Base-by-base conservation (phyloP, 2,329 filamentous ascomycete genomes). In the Ophiostoma sp. region DNA sequence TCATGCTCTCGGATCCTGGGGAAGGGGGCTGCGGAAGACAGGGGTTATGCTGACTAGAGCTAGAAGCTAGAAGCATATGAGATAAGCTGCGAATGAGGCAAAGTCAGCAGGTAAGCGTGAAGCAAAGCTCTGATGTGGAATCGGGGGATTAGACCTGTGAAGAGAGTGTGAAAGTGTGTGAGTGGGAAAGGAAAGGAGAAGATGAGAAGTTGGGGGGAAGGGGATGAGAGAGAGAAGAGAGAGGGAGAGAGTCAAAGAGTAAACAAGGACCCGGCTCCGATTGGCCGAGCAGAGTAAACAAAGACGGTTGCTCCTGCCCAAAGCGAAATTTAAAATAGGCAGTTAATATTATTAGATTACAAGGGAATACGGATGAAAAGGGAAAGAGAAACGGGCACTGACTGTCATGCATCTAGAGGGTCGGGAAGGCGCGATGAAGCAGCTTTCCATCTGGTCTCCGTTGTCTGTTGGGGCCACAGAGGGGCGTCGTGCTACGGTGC, bases 1-100 rank as follows among this genome's bases (percentile, higher is more conserved):
- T 71, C 70, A 69, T 31, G 67, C 67, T 67, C 67, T 67, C 60
- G 23, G 57, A 62, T 27, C 27, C 57, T 57, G 27, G 64, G 11
- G 64, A 65, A 36, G 64, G 31, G 52, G 60, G 7, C 8, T 31
- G 36, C 17, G 57, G 36, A 20, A 41, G 17, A 57, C 62, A 39
- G 62, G 62, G 62, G 62, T 20, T 36, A 31, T 48, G 44, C 23
- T 17, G 27, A n/a, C 31, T 66, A 39, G 31, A 54, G 33, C 57
- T 35, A 62, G 20, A 27, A 31, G 27, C 27, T 31, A 31, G 27
- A 31, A 23, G 41, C 27, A 35, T 33, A 54, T 39, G 27, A 8
- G 39, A n/a, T 31, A 65, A 36, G 62, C 10, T 64, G 60, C 4
- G 7, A 4, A 31, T 7, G 27, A 54, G 57, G 23, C 52, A 54